These are phyloP conservation scores for Danielia oregonensis DNA, from an alignment of 805 yeast genomes.

Conservation along the genomic window DNA sequence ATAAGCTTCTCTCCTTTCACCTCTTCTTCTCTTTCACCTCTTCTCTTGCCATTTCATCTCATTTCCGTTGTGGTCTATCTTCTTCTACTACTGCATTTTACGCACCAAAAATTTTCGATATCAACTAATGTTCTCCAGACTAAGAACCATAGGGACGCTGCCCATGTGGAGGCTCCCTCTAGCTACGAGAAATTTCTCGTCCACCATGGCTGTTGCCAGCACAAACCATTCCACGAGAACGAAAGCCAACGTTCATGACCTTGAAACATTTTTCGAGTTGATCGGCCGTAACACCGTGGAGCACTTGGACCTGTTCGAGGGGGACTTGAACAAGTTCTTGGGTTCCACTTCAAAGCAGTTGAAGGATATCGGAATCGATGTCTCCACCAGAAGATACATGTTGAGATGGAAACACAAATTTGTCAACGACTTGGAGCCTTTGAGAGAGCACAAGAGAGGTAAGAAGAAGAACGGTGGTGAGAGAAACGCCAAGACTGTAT, in stretches of 20 bases:
- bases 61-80: too few species aligned
- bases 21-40: too few species aligned
- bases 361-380: conserved; percentile 76
- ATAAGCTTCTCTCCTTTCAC: too few species aligned
- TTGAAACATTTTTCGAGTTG: conserved; percentile 62
- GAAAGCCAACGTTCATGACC: conserved; percentile 52
- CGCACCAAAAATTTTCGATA: too few species aligned
- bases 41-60: too few species aligned
- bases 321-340: conserved; percentile 58
- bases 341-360: conserved; percentile 48
- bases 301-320: conserved; percentile 62
- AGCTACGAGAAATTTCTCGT: conserved; percentile 10
- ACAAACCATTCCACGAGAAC: conserved; percentile 53
- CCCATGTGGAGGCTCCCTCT: conserved; percentile 1
- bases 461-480: conserved; percentile 84
- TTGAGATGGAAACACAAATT: conserved; percentile 68
- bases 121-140: conserved; percentile 11
- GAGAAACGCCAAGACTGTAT: conserved; percentile 57
- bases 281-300: conserved; percentile 78
- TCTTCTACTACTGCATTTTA: too few species aligned
- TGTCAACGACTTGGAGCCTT: conserved; percentile 49
- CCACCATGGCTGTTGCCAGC: conserved; percentile 13
- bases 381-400: conserved; percentile 67
- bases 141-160: conserved; percentile 8
- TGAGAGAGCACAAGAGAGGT: conserved; percentile 59